phyloP scores from a whole-genome alignment of 2,329 filamentous ascomycete species.

The Periconia sp. region DNA sequence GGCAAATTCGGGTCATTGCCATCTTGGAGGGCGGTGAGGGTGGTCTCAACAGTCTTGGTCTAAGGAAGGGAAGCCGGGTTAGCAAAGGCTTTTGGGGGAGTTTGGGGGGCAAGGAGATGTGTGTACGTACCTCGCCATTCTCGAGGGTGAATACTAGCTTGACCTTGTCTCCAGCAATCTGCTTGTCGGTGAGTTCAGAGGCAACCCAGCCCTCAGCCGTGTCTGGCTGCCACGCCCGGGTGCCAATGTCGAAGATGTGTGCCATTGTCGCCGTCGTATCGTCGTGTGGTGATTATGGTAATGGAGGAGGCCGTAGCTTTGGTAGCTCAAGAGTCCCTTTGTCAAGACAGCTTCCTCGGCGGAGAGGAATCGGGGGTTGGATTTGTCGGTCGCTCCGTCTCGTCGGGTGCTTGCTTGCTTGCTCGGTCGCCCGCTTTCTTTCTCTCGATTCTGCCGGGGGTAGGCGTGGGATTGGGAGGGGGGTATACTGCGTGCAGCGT shows the following conservation, averaged over 20 bases:
- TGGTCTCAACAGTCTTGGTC: slow-evolving; percentile 79
- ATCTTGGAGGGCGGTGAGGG: slow-evolving; percentile 72
- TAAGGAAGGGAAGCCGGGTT: slow-evolving; percentile 42
- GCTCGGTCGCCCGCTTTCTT: neutral
- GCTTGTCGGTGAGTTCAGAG: slow-evolving; percentile 89
- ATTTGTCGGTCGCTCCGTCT: neutral
- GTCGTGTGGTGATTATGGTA: neutral
- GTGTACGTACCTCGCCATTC: slow-evolving; percentile 76
- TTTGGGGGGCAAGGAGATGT: slow-evolving; percentile 71
- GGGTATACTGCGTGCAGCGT: slow-evolving; percentile 21
- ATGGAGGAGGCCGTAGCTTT: neutral
- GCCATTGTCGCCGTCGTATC: slow-evolving; percentile 62
- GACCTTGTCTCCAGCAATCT: slow-evolving; percentile 80
- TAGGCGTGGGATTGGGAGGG: slow-evolving; percentile 12
- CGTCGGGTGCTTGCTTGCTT: neutral
- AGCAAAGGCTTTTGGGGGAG: slow-evolving; percentile 46
- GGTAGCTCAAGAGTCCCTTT: neutral
- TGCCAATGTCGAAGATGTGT: slow-evolving; percentile 94
- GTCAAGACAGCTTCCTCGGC: slow-evolving; percentile 20
- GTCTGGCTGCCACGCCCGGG: slow-evolving; percentile 98
- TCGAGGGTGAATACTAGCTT: slow-evolving; percentile 84
- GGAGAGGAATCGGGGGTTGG: neutral
- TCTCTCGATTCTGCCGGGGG: neutral
- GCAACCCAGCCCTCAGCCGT: slow-evolving; percentile 94
- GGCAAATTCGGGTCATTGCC: slow-evolving; percentile 78